phyloP scores from a whole-genome alignment of 805 yeast species.

The Candida berthetii region DNA sequence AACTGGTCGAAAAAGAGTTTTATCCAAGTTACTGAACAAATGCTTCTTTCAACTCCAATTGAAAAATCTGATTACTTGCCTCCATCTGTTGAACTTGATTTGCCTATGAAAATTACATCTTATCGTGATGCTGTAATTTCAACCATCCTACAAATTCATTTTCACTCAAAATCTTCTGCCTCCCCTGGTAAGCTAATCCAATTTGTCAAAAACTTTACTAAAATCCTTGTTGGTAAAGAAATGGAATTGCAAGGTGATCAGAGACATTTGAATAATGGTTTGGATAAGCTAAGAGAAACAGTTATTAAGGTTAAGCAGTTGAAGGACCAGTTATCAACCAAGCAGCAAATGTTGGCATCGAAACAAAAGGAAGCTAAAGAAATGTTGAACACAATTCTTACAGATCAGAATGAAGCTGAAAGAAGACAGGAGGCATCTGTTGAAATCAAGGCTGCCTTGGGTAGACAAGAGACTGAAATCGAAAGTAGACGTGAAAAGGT shows the following conservation, averaged over 20 bases:
- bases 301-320: constrained; percentile 64
- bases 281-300: constrained; percentile 71
- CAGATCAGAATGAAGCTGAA: constrained; percentile 89
- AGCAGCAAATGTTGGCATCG: constrained; percentile 37
- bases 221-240: constrained; percentile 36
- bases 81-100: constrained; percentile 22
- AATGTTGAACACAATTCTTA: constrained; percentile 69
- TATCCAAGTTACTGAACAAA: constrained; percentile 38
- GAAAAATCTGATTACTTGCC: constrained; percentile 36
- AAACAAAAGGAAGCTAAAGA: constrained; percentile 67
- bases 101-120: constrained; percentile 7
- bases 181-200: constrained; percentile 55
- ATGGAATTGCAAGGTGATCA: constrained; percentile 55
- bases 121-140: constrained; percentile 42
- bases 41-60: constrained; percentile 43
- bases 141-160: constrained; percentile 41
- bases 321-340: constrained; percentile 44
- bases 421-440: constrained; percentile 81
- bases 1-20: constrained; percentile 59
- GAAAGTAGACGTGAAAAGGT: constrained; percentile 48
- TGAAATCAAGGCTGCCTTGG: constrained; percentile 65
- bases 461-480: constrained; percentile 59
- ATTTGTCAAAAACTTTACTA: constrained; percentile 38
- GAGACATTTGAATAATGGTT: constrained; percentile 65
- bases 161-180: constrained; percentile 6